phyloP scores from a whole-genome alignment of 306 rosid genomes.

The Amphicarpaea edgeworthii region DNA sequence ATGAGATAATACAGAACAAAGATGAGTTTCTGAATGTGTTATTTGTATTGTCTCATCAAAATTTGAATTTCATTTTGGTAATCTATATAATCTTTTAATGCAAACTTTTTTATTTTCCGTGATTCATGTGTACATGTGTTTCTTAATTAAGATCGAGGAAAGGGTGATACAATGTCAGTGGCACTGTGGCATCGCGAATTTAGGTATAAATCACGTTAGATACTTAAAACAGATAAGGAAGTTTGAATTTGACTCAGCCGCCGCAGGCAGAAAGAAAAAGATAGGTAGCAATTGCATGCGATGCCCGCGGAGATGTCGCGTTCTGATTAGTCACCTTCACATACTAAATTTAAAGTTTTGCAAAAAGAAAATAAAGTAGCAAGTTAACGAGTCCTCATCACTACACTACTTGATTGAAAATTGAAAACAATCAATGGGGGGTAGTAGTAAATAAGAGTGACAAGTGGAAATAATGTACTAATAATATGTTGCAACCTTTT shows the following conservation, averaged over 20 bases:
- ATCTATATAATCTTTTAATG: too few relatives aligned
- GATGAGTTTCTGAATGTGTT: slow-evolving; percentile 53
- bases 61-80: too few relatives aligned
- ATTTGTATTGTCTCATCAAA: too few relatives aligned
- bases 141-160: slow-evolving; percentile 6
- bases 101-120: too few relatives aligned
- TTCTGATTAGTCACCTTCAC: slow-evolving; percentile 37
- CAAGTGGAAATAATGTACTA: slow-evolving; percentile 34
- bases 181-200: not conserved
- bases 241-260: slow-evolving; percentile 22
- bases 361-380: slow-evolving; percentile 35
- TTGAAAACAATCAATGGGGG: not conserved
- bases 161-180: slow-evolving; percentile 1
- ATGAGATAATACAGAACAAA: slow-evolving; percentile 62
- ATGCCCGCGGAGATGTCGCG: slow-evolving; percentile 48
- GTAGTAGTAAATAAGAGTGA: slow-evolving; percentile 10
- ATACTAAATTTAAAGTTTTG: slow-evolving; percentile 12
- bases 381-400: slow-evolving; percentile 16
- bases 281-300: slow-evolving; percentile 7
- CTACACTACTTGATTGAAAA: slow-evolving; percentile 34
- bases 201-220: slow-evolving; percentile 33
- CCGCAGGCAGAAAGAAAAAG: not conserved
- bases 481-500: not conserved
- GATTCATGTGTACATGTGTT: too few relatives aligned
- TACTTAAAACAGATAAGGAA: slow-evolving; percentile 20